Base-by-base conservation (phyloP, 2,329 filamentous ascomycete species). In the Coniella lustricola region DNA sequence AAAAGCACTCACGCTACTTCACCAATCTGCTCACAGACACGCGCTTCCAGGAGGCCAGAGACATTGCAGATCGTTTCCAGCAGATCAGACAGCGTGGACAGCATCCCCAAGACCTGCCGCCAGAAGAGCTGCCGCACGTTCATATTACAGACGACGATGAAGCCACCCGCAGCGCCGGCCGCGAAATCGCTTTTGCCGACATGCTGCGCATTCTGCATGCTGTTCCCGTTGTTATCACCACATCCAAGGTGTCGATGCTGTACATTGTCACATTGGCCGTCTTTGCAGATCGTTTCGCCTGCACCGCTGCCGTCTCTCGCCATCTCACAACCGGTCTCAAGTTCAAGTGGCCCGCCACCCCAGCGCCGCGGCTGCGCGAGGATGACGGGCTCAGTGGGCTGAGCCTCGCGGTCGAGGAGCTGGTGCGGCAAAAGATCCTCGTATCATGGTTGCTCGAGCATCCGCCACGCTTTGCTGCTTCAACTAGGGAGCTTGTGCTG, bases 281-380 rank as follows among this genome's bases (percentile, higher is more conserved):
- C 44, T 75, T 87, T 48, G 84, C 85, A 9, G 86, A 90, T 62
- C 78, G 84, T 38, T 90, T 88, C 64, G 82, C 85, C 65, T 84
- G 82, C 51, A 65, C 80, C 2, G 62, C 70, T 3, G 62, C 70
- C 10, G 72, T 88, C 2, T 70, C 76, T 8, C 69, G 68, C 40
- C 78, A 79, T 54, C 63, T 84, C 16, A 71, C 70, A 41, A 61
- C 64, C 13, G 62, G 69, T 10, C 59, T 73, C 41, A 77, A 71
- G 57, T 74, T 77, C 60, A 78, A 74, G 58, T 82, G 77, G 71
- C 77, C 76, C 1, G 54, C 65, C 4, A 70, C 64, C 32, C 62
- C 67, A 1, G 55, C 63, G 16, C 54, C 59, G 2, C 54, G 62
- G n/a, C 51, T 34, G 68, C 47, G 46, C 5, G 71, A 45, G 25